Conservation (phyloP, 768 basidiomycete genomes). For the Krasilnikovozyma curviuscula region DNA sequence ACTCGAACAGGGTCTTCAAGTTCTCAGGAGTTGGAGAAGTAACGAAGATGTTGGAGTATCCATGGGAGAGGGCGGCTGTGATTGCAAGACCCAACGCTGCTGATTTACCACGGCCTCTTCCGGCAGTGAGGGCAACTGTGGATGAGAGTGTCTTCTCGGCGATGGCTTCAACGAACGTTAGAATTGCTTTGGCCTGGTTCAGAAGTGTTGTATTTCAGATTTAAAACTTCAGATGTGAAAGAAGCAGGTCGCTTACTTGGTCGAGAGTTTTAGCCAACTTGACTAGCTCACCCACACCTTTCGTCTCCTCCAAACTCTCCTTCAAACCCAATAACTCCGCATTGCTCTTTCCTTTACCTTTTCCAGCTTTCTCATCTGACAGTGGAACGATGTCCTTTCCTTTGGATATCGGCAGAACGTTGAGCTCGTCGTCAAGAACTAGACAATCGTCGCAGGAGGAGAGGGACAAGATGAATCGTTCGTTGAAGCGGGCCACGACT, state of each 20-base stretch:
- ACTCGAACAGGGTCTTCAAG: conserved; percentile 91
- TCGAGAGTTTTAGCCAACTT: conserved; percentile 81
- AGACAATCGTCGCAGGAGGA: conserved; percentile 83
- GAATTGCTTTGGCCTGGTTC: conserved; percentile 49
- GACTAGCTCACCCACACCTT: conserved; percentile 71
- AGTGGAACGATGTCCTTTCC: conserved; percentile 76
- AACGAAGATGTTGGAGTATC: conserved; percentile 94
- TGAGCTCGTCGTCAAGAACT: conserved; percentile 90
- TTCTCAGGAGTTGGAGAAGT: conserved; percentile 96
- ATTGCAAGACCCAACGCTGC: conserved; percentile 90
- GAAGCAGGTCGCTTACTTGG: conserved; percentile 35
- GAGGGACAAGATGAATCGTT: conserved; percentile 92
- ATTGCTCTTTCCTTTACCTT: conserved; percentile 32
- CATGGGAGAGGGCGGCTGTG: conserved; percentile 75
- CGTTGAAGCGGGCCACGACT: conserved; percentile 89
- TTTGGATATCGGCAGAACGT: conserved; percentile 84
- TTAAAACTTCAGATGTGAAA: neutral
- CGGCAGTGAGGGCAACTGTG: conserved; percentile 85
- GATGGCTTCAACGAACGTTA: conserved; percentile 87
- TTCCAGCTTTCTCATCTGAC: conserved; percentile 28
- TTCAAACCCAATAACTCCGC: conserved; percentile 51
- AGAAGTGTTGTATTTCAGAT: neutral
- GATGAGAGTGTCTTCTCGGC: conserved; percentile 82
- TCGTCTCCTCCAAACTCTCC: conserved; percentile 55
- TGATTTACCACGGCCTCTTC: conserved; percentile 87